Conservation (phyloP, 129 eudicot genomes). For the Helianthus tuberosus region DNA sequence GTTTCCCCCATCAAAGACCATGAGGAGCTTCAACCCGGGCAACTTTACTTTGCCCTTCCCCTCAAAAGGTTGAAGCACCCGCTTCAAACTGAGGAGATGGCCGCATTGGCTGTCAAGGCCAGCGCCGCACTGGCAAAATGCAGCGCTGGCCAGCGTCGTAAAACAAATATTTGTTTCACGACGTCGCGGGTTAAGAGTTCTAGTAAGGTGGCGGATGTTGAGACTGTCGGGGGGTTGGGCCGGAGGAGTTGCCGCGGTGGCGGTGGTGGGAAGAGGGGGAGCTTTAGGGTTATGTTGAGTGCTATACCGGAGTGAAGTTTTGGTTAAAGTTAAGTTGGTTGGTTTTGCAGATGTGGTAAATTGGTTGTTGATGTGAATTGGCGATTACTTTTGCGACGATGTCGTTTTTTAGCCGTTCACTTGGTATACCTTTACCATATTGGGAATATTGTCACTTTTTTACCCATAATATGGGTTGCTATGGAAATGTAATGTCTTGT, state of each 20-base stretch:
- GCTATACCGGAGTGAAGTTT: constrained; percentile 69
- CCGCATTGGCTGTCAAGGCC: constrained; percentile 93
- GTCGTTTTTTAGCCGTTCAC: constrained; percentile 33
- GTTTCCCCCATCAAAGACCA: constrained; percentile 61
- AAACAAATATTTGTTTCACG: constrained; percentile 14
- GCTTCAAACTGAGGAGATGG: constrained; percentile 90
- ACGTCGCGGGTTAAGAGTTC: constrained; percentile 23
- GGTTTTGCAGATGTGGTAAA: constrained; percentile 23
- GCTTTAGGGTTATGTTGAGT: constrained; percentile 47
- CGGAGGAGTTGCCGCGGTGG: constrained; percentile 24
- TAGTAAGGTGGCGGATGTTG: constrained; percentile 47
- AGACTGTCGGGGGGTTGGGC: constrained; percentile 16
- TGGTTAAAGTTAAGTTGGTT: not conserved
- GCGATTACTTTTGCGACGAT: constrained; percentile 17
- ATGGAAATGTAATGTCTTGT: not conserved
- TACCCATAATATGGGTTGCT: constrained; percentile 13
- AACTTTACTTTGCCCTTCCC: constrained; percentile 80
- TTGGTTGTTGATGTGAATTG: constrained; percentile 11
- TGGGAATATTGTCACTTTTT: constrained; percentile 22
- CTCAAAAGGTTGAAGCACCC: constrained; percentile 53
- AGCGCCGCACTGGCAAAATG: constrained; percentile 72
- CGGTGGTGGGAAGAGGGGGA: constrained; percentile 45
- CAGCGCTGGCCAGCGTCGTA: constrained; percentile 39
- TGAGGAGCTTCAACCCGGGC: constrained; percentile 69
- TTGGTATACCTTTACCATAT: constrained; percentile 19